phyloP scores from a whole-genome alignment of 2,329 filamentous ascomycete genomes.

The Capronia americana region DNA sequence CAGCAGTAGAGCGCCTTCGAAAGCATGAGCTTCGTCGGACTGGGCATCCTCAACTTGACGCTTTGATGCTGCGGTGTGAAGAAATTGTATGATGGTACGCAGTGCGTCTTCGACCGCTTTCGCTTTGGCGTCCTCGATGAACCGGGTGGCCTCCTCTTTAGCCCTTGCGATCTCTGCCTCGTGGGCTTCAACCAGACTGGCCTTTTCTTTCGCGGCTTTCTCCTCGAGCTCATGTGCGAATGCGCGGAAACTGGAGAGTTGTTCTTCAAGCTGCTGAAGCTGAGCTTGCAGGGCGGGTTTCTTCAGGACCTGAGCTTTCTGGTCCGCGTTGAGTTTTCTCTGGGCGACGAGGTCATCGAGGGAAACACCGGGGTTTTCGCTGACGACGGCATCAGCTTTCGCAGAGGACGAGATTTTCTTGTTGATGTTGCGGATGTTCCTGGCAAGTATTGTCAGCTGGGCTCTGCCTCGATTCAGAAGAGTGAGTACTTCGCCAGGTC shows the following conservation, averaged over 20 bases:
- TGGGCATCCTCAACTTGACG: conserved; percentile 65
- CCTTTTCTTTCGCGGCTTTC: conserved; percentile 62
- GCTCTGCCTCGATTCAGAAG: conserved; percentile 26
- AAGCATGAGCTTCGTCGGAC: conserved; percentile 64
- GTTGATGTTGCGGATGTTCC: conserved; percentile 86
- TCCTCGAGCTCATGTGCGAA: conserved; percentile 65
- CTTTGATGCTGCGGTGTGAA: conserved; percentile 67
- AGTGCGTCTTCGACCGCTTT: conserved; percentile 61
- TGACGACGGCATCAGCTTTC: conserved; percentile 66
- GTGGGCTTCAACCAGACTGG: conserved; percentile 61
- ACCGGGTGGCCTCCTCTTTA: conserved; percentile 57
- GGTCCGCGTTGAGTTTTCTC: conserved; percentile 70
- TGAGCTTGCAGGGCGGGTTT: conserved; percentile 66
- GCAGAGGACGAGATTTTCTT: conserved; percentile 81
- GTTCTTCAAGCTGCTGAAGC: conserved; percentile 65
- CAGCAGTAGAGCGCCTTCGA: conserved; percentile 67
- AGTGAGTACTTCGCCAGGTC: conserved; percentile 80
- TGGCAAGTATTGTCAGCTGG: conserved; percentile 47
- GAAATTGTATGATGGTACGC: conserved; percentile 66
- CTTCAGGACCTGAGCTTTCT: conserved; percentile 68
- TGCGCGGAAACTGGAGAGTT: conserved; percentile 65
- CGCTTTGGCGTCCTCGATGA: conserved; percentile 55
- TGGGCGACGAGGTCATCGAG: conserved; percentile 68
- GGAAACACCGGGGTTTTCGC: conserved; percentile 64
- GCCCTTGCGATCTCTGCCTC: conserved; percentile 62